Evolutionary conservation across 805 yeast species (phyloP), one percentile per base, ranked within the genome.

Genomic region (Saturnispora mendoncae): DNA sequence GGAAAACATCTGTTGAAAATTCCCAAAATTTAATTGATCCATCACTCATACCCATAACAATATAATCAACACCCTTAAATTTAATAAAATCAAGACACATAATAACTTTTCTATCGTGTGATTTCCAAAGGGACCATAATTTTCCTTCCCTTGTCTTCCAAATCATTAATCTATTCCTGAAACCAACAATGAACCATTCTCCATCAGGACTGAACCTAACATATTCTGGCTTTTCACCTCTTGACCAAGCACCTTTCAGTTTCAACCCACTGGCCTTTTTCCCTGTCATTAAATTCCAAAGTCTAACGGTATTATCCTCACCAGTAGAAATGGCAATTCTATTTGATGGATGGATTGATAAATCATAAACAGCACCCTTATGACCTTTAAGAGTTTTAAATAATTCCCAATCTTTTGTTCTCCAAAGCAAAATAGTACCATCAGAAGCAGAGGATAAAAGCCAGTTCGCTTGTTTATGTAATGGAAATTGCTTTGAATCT

Each of bases 221-320:
- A 20, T 55, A 38, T 13, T 51, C 52, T 1, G 60, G 56, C 9
- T 45, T 32, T 60, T 81, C 84, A 6, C 80, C 80, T 45, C 71
- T 61, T 49, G 80, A 78, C 54, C 80, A 84, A 46, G 69, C 75
- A 30, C 80, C 81, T 56, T 72, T 80, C 45, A 84, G 64, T 55
- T 83, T 87, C 61, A 88, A 65, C 9, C 74, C 69, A 1, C 95
- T 88, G 15, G 97, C 97, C 61, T 87, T 88, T 58, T 84, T 84
- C 12, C 86, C 92, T 1, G 97, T 90, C 97, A 92, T 90, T 50
- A 92, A 67, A 57, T 92, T 92, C 98, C 98, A 92, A 44, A 92
- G 69, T 55, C 90, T 70, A 28, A 92, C 71, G 6, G 94, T 82
- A 47, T 75, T 74, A 60, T 92, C 98, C 23, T 74, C 78, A 44